phyloP scores from a whole-genome alignment of 345 rosid species.

The Alliaria petiolata region DNA sequence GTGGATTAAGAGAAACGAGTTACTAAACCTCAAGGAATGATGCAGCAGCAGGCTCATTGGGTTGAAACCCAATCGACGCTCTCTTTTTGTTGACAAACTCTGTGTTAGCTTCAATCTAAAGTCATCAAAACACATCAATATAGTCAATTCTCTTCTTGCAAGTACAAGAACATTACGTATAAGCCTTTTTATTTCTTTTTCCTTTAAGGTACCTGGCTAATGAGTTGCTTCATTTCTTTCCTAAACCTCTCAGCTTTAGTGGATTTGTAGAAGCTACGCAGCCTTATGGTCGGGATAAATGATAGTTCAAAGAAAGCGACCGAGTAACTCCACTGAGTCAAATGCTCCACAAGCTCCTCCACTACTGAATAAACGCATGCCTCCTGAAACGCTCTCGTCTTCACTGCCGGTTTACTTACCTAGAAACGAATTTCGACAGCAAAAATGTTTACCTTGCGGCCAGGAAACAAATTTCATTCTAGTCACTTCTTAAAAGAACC shows the following conservation, averaged over 20 bases:
- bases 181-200: background rate
- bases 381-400: constrained; percentile 93
- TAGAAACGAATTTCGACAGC: constrained; percentile 3
- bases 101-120: constrained; percentile 67
- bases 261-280: constrained; percentile 71
- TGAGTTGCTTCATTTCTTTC: constrained; percentile 82
- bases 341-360: constrained; percentile 88
- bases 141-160: background rate
- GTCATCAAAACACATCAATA: background rate
- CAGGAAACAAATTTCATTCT: background rate
- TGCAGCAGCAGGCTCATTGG: constrained; percentile 64
- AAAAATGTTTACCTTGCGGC: no score
- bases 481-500: background rate
- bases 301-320: constrained; percentile 82
- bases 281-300: constrained; percentile 65
- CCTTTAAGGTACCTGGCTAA: constrained; percentile 61
- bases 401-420: constrained; percentile 80
- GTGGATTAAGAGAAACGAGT: background rate
- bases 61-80: constrained; percentile 48
- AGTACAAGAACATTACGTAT: background rate
- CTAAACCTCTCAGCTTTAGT: constrained; percentile 86
- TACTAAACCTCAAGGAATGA: constrained; percentile 59
- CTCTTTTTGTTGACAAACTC: constrained; percentile 64
- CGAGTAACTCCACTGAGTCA: constrained; percentile 88
- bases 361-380: constrained; percentile 81